phyloP scores from a whole-genome alignment of 2,329 filamentous ascomycete species.

The Clarireedia paspali region DNA sequence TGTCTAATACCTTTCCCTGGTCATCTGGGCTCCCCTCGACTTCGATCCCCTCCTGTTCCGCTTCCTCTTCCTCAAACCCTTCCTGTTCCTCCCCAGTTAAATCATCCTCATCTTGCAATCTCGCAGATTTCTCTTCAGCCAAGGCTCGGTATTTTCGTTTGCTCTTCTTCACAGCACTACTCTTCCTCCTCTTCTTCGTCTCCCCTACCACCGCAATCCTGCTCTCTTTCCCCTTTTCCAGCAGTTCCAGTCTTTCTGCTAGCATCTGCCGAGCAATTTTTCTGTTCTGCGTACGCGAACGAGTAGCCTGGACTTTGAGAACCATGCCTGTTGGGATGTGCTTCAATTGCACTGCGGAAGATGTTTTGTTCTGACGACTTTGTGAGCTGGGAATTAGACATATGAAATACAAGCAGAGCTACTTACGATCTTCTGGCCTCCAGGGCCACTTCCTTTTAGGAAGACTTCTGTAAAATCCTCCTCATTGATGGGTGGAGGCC shows the following conservation, averaged over 20 bases:
- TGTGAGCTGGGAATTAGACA: not conserved
- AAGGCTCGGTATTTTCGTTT: slow-evolving; percentile 68
- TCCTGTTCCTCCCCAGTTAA: not conserved
- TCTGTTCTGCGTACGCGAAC: slow-evolving; percentile 79
- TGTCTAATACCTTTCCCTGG: not conserved
- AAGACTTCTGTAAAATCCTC: slow-evolving; percentile 76
- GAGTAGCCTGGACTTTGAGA: slow-evolving; percentile 87
- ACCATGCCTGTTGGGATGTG: slow-evolving; percentile 88
- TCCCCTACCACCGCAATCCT: slow-evolving; percentile 57
- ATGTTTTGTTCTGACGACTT: slow-evolving; percentile 77
- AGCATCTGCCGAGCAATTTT: slow-evolving; percentile 71
- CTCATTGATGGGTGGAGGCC: slow-evolving; percentile 65
- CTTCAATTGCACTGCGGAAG: slow-evolving; percentile 85
- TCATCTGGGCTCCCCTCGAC: not conserved
- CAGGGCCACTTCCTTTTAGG: slow-evolving; percentile 84
- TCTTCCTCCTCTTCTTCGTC: slow-evolving; percentile 59
- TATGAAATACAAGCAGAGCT: not conserved
- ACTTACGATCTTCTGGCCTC: slow-evolving; percentile 86
- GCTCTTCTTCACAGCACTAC: slow-evolving; percentile 74
- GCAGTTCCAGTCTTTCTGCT: slow-evolving; percentile 50
- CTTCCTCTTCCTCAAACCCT: not conserved
- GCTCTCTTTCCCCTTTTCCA: slow-evolving; percentile 63
- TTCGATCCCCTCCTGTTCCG: not conserved
- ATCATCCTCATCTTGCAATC: slow-evolving; percentile 15
- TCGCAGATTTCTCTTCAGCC: slow-evolving; percentile 24